These are phyloP conservation scores for Lactarius vividus DNA, from an alignment of 768 basidiomycete genomes.

Conservation along the genomic window DNA sequence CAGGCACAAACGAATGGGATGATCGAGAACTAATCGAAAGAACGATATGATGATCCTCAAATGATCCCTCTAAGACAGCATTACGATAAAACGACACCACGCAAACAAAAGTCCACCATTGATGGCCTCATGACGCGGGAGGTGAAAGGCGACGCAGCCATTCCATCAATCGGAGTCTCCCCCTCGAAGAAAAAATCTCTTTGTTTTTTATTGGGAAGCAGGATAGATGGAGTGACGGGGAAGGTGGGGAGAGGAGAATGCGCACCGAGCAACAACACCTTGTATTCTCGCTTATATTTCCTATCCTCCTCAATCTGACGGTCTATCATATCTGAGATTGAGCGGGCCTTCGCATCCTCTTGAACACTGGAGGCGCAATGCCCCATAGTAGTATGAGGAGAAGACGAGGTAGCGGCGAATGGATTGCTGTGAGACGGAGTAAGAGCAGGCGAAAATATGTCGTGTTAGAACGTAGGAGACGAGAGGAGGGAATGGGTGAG, in stretches of 20 bases:
- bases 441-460: not conserved
- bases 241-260: not conserved
- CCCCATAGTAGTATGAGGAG: constrained; percentile 45
- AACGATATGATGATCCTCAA: too few species aligned
- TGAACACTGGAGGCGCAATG: constrained; percentile 58
- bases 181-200: too few species aligned
- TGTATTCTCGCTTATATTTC: constrained; percentile 83
- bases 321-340: constrained; percentile 66
- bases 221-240: not conserved
- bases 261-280: constrained; percentile 88
- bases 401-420: not conserved
- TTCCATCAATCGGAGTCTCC: too few species aligned
- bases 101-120: not conserved
- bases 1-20: constrained; percentile 3
- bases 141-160: too few species aligned
- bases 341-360: constrained; percentile 57
- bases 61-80: too few species aligned
- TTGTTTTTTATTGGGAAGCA: too few species aligned
- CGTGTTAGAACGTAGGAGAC: not conserved
- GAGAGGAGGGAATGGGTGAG: too few species aligned
- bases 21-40: not conserved
- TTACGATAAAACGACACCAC: not conserved
- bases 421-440: not conserved
- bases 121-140: too few species aligned
- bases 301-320: constrained; percentile 83